Evolutionary conservation across 306 rosid genomes (phyloP).

Genomic region (Sicyos baderoa): DNA sequence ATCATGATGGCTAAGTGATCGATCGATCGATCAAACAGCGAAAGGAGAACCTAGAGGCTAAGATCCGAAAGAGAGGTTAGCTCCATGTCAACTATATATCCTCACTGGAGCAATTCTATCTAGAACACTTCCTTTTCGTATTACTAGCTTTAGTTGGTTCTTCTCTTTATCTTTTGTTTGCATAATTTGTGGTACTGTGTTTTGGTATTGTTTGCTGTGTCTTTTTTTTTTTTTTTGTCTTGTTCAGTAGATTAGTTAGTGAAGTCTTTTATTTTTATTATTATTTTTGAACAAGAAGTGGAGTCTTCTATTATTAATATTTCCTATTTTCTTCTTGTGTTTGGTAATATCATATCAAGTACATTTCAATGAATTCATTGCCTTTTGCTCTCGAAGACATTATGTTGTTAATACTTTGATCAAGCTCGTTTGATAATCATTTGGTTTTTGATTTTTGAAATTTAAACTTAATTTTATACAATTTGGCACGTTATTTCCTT

Average conservation of each 20-base stretch:
- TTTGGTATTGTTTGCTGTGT: constrained; percentile 41
- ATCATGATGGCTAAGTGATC: constrained; percentile 83
- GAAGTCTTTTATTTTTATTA: not conserved
- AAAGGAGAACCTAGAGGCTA: constrained; percentile 8
- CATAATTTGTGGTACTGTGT: constrained; percentile 43
- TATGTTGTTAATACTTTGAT: not conserved
- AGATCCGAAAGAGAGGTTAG: constrained; percentile 13
- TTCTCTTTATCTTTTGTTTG: constrained; percentile 39
- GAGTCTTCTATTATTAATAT: constrained; percentile 12
- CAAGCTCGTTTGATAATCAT: no score
- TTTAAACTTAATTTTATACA: no score
- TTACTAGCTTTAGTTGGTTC: constrained; percentile 43
- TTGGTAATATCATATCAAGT: not conserved
- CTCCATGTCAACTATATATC: not conserved
- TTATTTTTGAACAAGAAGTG: no score
- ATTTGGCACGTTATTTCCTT: no score
- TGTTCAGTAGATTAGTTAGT: constrained; percentile 17
- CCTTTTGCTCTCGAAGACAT: not conserved
- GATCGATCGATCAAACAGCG: not conserved
- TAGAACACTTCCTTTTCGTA: constrained; percentile 26
- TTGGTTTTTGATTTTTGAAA: no score
- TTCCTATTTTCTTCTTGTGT: constrained; percentile 15
- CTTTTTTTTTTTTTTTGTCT: not conserved
- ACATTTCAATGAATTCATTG: constrained; percentile 11
- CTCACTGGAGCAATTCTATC: not conserved